Evolutionary conservation across 768 basidiomycete genomes (phyloP).

Genomic region (Coprinellus aureogranulatus): DNA sequence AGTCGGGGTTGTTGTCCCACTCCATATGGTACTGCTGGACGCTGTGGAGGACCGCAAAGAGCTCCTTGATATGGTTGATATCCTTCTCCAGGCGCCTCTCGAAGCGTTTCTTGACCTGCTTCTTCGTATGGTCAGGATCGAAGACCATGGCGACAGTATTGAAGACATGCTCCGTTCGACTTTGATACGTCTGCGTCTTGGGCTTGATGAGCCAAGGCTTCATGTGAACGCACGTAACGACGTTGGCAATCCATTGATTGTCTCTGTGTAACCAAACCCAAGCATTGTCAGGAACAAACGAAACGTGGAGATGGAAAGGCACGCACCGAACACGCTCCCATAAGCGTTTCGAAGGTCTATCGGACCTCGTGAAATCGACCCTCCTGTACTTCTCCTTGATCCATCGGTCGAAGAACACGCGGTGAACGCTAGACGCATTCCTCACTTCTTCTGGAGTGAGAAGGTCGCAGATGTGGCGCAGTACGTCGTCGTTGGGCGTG

Average conservation of each 20-base stretch:
- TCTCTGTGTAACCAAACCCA: background rate
- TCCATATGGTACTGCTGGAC: constrained; percentile 37
- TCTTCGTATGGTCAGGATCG: constrained; percentile 29
- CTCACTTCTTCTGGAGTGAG: constrained; percentile 21
- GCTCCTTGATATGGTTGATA: constrained; percentile 28
- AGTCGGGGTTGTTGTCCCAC: constrained; percentile 35
- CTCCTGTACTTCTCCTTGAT: constrained; percentile 23
- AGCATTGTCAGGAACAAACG: background rate
- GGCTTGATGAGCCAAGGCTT: constrained; percentile 42
- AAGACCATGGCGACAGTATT: constrained; percentile 24
- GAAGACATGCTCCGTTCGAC: constrained; percentile 26
- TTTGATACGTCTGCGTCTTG: constrained; percentile 28
- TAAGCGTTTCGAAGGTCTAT: constrained; percentile 28
- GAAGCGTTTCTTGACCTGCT: constrained; percentile 29
- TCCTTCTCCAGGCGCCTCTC: constrained; percentile 38
- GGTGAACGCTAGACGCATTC: constrained; percentile 23
- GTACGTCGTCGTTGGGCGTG: constrained; percentile 27
- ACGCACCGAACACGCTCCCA: constrained; percentile 29
- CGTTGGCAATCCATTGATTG: constrained; percentile 23
- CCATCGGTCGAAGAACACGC: constrained; percentile 26
- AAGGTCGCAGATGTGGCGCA: constrained; percentile 26
- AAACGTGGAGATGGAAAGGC: background rate
- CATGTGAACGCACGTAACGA: constrained; percentile 35
- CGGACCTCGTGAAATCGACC: constrained; percentile 23
- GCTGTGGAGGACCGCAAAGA: constrained; percentile 29